A percentile compares a stretch with the other conserved stretches of the same genome.
Evolutionary conservation across 768 basidiomycete genomes (phyloP).

Genomic region (Hygrocybe coccinea): DNA sequence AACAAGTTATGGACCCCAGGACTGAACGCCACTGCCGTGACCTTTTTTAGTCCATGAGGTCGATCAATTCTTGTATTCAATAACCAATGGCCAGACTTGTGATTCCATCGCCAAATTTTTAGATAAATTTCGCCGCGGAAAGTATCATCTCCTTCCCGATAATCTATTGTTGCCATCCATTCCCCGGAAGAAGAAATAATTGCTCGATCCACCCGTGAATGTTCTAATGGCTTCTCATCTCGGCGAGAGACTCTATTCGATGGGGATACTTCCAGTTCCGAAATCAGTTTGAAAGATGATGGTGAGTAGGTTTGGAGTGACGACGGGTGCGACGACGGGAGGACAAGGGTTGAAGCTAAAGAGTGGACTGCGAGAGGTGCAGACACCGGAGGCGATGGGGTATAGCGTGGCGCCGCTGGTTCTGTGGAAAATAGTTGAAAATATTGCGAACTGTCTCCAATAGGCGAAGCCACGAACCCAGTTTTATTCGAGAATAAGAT

Average conservation of each 20-base stretch:
- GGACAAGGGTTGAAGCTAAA: conserved; percentile 67
- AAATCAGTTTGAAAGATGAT: conserved; percentile 58
- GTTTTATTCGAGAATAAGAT: conserved; percentile 70
- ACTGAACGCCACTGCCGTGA: conserved; percentile 69
- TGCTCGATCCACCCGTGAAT: conserved; percentile 67
- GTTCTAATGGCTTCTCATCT: conserved; percentile 72
- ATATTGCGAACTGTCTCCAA: neutral
- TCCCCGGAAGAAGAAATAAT: conserved; percentile 63
- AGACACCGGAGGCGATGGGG: conserved; percentile 34
- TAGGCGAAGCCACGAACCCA: conserved; percentile 45
- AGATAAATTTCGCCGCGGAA: conserved; percentile 70
- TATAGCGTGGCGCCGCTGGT: conserved; percentile 28
- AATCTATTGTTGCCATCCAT: conserved; percentile 93
- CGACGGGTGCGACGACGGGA: conserved; percentile 92
- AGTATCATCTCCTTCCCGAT: conserved; percentile 58
- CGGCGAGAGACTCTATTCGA: conserved; percentile 84
- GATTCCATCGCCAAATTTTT: conserved; percentile 89
- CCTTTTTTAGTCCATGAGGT: conserved; percentile 66
- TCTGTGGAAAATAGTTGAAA: conserved; percentile 20
- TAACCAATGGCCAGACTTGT: conserved; percentile 54
- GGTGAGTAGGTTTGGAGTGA: conserved; percentile 91
- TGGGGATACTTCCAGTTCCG: conserved; percentile 89
- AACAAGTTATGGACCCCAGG: conserved; percentile 36
- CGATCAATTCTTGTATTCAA: conserved; percentile 87
- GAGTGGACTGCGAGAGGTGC: conserved; percentile 75